Conservation (phyloP, 352 stramenopile genomes). For the Globisporangium lucens region DNA sequence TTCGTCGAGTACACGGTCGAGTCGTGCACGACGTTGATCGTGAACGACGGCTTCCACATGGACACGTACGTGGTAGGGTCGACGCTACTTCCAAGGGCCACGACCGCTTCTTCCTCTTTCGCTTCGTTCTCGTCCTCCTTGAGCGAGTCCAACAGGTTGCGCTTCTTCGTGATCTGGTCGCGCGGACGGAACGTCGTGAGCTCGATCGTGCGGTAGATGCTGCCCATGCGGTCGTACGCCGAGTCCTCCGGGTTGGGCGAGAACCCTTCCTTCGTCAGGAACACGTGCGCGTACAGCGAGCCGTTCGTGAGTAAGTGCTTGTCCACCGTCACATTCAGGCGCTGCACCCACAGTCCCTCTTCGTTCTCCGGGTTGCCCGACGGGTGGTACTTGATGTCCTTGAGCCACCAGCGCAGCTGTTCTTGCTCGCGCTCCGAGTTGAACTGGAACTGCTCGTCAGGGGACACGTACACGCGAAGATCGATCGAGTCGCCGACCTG, state of each 20-base stretch:
- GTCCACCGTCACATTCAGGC: constrained; percentile 76
- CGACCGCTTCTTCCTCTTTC: constrained; percentile 7
- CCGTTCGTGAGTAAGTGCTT: constrained; percentile 65
- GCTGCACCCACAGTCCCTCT: constrained; percentile 42
- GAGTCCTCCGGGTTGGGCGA: constrained; percentile 66
- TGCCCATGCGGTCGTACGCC: constrained; percentile 51
- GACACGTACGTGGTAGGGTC: constrained; percentile 52
- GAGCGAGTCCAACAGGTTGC: constrained; percentile 54
- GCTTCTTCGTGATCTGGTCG: constrained; percentile 70
- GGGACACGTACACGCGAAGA: constrained; percentile 70
- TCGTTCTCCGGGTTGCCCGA: constrained; percentile 42
- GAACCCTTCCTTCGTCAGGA: constrained; percentile 67
- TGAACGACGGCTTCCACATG: constrained; percentile 80
- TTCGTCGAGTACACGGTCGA: constrained; percentile 57
- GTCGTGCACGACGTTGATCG: constrained; percentile 73
- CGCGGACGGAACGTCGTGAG: constrained; percentile 78
- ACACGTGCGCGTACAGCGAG: constrained; percentile 85
- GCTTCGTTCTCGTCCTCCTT: constrained; percentile 17
- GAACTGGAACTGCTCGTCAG: constrained; percentile 47
- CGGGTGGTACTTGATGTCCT: constrained; percentile 53
- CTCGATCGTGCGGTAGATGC: constrained; percentile 53
- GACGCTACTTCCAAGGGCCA: constrained; percentile 11
- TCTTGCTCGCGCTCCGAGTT: constrained; percentile 43
- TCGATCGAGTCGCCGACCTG: constrained; percentile 41
- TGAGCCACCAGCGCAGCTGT: constrained; percentile 54